A percentile compares a stretch with the other conserved stretches of the same genome.
These are phyloP conservation scores for Solanum commersonii DNA, from an alignment of 257 asterid species.

Conservation along the genomic window DNA sequence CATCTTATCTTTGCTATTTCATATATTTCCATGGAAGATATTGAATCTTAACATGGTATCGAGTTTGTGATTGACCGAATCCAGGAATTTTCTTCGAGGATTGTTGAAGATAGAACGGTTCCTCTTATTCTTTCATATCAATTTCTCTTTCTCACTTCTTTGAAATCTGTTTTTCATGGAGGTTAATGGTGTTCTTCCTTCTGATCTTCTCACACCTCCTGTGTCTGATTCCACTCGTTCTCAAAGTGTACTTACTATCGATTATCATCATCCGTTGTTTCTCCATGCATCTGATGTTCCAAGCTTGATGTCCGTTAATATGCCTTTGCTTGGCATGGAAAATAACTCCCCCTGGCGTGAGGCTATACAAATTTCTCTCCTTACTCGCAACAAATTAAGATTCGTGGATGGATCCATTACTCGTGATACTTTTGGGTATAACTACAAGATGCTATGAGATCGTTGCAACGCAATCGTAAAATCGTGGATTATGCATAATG, in stretches of 20 bases:
- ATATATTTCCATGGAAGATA: too few relatives aligned
- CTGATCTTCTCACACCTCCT: too few relatives aligned
- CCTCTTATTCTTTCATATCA: neutral
- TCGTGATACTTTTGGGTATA: too few relatives aligned
- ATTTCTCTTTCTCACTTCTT: too few relatives aligned
- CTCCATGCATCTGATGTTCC: neutral
- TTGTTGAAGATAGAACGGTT: neutral
- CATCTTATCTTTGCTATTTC: too few relatives aligned
- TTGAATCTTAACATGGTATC: neutral
- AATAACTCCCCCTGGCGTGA: neutral
- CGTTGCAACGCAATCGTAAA: too few relatives aligned
- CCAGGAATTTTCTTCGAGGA: neutral
- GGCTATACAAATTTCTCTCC: neutral
- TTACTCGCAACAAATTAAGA: neutral
- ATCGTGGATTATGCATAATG: neutral
- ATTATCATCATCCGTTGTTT: neutral
- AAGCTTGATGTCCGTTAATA: neutral
- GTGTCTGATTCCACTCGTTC: too few relatives aligned
- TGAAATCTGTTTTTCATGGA: neutral
- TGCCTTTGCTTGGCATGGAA: neutral
- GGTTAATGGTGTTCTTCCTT: too few relatives aligned
- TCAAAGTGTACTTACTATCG: too few relatives aligned
- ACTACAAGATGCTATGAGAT: neutral
- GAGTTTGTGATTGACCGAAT: neutral
- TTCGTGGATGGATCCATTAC: neutral